Conservation (phyloP, 2,329 filamentous ascomycete genomes). For the Davidsoniella neocaledoniae region DNA sequence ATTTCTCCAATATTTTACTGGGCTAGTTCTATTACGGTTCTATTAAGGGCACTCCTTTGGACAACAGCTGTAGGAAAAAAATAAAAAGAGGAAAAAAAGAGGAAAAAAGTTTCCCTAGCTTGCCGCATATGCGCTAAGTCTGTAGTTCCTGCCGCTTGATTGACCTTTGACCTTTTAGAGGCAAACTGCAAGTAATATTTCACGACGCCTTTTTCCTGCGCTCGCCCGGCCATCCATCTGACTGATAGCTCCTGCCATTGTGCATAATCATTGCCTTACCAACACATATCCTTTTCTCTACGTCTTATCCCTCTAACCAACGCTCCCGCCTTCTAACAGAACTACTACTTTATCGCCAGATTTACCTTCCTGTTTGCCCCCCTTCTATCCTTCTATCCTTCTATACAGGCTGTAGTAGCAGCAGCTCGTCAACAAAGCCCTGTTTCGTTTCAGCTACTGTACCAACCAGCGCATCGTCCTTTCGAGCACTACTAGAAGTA, state of each 20-base stretch:
- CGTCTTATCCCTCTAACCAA: background rate
- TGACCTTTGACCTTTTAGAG: no score
- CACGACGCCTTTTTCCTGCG: conserved; percentile 4
- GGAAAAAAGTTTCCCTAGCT: no score
- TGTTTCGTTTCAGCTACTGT: conserved; percentile 8
- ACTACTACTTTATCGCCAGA: conserved; percentile 1
- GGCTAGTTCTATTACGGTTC: no score
- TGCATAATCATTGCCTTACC: background rate
- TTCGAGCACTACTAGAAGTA: background rate
- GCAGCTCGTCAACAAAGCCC: background rate
- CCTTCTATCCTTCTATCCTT: conserved; percentile 3
- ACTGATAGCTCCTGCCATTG: background rate
- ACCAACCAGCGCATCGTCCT: conserved; percentile 1
- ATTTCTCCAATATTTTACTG: no score
- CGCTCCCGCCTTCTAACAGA: background rate
- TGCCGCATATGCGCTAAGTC: no score
- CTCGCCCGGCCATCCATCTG: no score
- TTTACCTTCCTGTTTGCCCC: background rate
- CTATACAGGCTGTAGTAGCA: background rate
- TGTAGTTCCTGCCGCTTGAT: no score
- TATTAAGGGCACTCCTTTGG: no score
- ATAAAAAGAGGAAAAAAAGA: no score
- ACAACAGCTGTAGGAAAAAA: no score
- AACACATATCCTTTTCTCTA: background rate
- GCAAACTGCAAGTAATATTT: no score